Percentiles rank a stretch among this genome's conserved stretches.
Evolutionary conservation across 2,329 filamentous ascomycete genomes (phyloP).

Genomic region (Triangularia setosa): DNA sequence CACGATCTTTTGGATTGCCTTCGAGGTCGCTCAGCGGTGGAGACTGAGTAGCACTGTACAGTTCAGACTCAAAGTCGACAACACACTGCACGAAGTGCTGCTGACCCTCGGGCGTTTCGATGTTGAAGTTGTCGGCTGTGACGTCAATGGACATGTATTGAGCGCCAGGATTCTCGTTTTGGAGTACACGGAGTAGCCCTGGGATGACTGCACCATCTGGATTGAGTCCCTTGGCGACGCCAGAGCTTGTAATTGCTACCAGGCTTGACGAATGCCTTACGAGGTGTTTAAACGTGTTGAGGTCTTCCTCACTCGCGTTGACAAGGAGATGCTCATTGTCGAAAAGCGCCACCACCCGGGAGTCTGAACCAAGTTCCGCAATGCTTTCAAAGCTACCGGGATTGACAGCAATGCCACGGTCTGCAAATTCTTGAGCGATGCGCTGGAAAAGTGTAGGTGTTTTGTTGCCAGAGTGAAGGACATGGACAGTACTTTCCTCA

Average conservation of each 20-base stretch:
- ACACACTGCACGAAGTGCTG: constrained; percentile 20
- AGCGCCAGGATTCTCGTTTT: constrained; percentile 26
- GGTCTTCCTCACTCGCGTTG: constrained; percentile 1
- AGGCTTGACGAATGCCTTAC: constrained; percentile 14
- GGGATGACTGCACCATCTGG: constrained; percentile 23
- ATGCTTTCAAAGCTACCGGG: background rate
- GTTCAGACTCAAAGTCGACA: constrained; percentile 15
- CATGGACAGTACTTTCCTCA: background rate
- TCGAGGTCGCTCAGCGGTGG: background rate
- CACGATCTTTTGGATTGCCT: constrained; percentile 23
- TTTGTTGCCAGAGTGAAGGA: background rate
- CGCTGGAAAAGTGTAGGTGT: background rate
- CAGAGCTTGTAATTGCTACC: constrained; percentile 21
- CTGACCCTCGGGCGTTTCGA: background rate
- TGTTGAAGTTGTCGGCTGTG: constrained; percentile 14
- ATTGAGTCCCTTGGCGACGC: constrained; percentile 23
- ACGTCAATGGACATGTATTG: constrained; percentile 26
- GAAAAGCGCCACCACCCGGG: background rate
- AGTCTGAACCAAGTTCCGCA: background rate
- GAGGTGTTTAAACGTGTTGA: constrained; percentile 20
- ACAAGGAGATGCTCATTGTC: constrained; percentile 1
- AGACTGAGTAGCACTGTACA: constrained; percentile 1
- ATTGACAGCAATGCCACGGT: background rate
- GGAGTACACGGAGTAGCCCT: constrained; percentile 27
- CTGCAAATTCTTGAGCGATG: background rate